Evolutionary conservation across 2,329 filamentous ascomycete genomes (phyloP).

Genomic region (Dendryphion nanum): DNA sequence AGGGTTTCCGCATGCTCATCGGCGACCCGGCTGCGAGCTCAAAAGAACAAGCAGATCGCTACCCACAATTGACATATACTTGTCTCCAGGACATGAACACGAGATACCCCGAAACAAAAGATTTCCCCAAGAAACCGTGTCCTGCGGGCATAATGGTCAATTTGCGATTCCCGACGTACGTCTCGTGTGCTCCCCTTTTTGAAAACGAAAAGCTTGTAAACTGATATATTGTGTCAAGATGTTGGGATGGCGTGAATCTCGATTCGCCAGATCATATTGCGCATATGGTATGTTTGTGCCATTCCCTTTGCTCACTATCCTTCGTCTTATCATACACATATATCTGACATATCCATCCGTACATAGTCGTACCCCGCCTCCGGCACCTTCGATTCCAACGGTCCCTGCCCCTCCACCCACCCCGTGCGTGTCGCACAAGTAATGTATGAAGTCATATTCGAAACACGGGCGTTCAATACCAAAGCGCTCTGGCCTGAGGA

Average conservation of each 20-base stretch:
- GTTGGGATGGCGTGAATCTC: slow-evolving; percentile 24
- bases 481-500: slow-evolving; percentile 21
- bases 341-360: slow-evolving; percentile 18
- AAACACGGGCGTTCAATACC: slow-evolving; percentile 37
- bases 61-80: slow-evolving; percentile 47
- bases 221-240: slow-evolving; percentile 5
- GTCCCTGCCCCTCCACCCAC: slow-evolving; percentile 52
- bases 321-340: no score
- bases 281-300: slow-evolving; percentile 13
- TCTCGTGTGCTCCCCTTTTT: no score
- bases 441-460: slow-evolving; percentile 28
- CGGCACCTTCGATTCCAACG: slow-evolving; percentile 33
- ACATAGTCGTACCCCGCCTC: slow-evolving; percentile 4
- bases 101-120: slow-evolving; percentile 40
- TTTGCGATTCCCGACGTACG: slow-evolving; percentile 38
- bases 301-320: no score
- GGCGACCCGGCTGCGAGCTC: slow-evolving; percentile 21
- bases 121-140: slow-evolving; percentile 42
- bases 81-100: slow-evolving; percentile 43
- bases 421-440: slow-evolving; percentile 36
- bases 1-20: slow-evolving; percentile 27
- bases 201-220: neutral
- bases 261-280: slow-evolving; percentile 24
- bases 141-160: slow-evolving; percentile 45
- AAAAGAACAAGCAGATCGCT: slow-evolving; percentile 36